Base-by-base conservation (phyloP, 306 rosid species). In the Begonia masoniana region DNA sequence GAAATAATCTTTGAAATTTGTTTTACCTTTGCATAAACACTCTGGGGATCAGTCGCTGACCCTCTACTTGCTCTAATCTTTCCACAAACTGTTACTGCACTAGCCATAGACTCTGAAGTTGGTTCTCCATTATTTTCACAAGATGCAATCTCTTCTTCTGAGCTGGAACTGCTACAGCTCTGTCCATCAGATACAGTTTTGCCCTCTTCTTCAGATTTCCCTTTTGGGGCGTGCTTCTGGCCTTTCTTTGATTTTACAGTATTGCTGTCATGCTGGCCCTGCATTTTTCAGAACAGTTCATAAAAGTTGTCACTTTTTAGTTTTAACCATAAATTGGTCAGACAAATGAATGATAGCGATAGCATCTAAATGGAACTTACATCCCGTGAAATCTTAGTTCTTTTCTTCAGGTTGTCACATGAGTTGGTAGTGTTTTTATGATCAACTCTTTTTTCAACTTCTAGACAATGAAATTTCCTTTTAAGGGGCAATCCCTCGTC, bases 41-140 rank as follows among this genome's bases (percentile, higher is more conserved):
- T 91, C 52, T 91, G 99, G 14, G 96, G 96, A 78, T 91, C 99
- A 16, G 99, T 78, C 24, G 99, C 96, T 4, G 99, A 74, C 19
- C 99, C 96, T 56, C 96, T 75, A 52, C 78, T 78, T 17, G 96
- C 78, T 69, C 94, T 81, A 12, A 79, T 56, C 49, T 85, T 91
- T 13, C 86, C 87, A 62, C 53, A 80, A 65, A 66, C 46, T 71
- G 74, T 75, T 48, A 70, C 52, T 12, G 54, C 64, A 12, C 52
- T 50, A 14, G 80, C 43, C 55, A 76, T 76, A 39, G 74, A 67
- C n/a, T 49, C 78, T 2, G 78, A 71, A 65, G 60, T 60, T 5
- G 67, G 67, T 48, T 74, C 88, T 52, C 63, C 86, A 57, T 62
- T 62, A 19, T 51, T 76, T 47, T 79, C 87, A 55, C 58, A 72